Evolutionary conservation across 805 yeast genomes (phyloP).

Genomic region (Pichia thaimueangensis): DNA sequence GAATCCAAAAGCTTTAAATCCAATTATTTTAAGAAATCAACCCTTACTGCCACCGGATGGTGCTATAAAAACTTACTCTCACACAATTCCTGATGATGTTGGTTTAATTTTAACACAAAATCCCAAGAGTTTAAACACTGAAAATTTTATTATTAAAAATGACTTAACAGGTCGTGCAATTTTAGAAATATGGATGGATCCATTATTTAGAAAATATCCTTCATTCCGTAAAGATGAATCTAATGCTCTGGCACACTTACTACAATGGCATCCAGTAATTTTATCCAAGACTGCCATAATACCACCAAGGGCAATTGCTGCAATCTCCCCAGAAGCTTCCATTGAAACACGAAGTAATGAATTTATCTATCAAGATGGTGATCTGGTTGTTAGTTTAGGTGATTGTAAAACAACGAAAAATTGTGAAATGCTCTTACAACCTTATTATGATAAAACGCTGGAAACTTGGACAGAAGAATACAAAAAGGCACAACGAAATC

Average conservation of each 20-base stretch:
- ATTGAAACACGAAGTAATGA: slow-evolving; percentile 21
- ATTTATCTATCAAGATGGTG: slow-evolving; percentile 53
- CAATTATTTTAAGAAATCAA: slow-evolving; percentile 58
- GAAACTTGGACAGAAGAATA: background rate
- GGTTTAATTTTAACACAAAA: slow-evolving; percentile 67
- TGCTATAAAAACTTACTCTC: slow-evolving; percentile 60
- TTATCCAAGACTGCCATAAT: slow-evolving; percentile 69
- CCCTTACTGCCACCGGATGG: slow-evolving; percentile 70
- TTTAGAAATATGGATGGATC: slow-evolving; percentile 76
- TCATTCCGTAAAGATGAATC: slow-evolving; percentile 54
- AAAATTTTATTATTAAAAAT: slow-evolving; percentile 67
- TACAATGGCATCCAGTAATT: slow-evolving; percentile 91
- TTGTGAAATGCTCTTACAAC: slow-evolving; percentile 38
- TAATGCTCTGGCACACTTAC: slow-evolving; percentile 73
- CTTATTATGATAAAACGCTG: slow-evolving; percentile 2
- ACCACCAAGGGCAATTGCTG: slow-evolving; percentile 29
- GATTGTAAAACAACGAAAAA: slow-evolving; percentile 44
- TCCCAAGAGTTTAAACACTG: slow-evolving; percentile 53
- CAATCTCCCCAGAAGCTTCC: background rate
- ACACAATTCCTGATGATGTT: slow-evolving; percentile 47
- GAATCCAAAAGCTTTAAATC: slow-evolving; percentile 52
- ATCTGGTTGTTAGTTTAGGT: slow-evolving; percentile 58
- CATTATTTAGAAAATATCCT: slow-evolving; percentile 59
- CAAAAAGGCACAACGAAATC: background rate
- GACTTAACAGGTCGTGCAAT: slow-evolving; percentile 58